A percentile compares a stretch with the other conserved stretches of the same genome.
phyloP scores from a whole-genome alignment of 2,329 filamentous ascomycete genomes.

The Hymenoscyphus linearis region DNA sequence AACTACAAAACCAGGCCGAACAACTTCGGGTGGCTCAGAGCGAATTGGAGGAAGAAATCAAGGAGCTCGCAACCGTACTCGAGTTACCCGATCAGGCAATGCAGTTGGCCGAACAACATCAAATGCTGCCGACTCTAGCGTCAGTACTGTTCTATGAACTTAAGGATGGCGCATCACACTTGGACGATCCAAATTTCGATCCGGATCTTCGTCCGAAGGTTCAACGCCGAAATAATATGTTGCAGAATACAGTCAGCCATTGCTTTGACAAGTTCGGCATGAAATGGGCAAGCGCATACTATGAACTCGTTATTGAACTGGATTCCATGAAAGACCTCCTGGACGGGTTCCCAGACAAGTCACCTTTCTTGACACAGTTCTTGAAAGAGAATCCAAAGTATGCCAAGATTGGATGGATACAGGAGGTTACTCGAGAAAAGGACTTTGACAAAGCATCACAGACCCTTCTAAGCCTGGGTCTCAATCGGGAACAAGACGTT shows the following conservation, averaged over 20 bases:
- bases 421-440: slow-evolving; percentile 73
- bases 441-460: slow-evolving; percentile 70
- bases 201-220: neutral
- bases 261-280: slow-evolving; percentile 47
- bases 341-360: slow-evolving; percentile 62
- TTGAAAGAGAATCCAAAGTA: slow-evolving; percentile 66
- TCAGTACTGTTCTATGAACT: slow-evolving; percentile 35
- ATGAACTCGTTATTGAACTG: slow-evolving; percentile 67
- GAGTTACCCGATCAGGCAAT: slow-evolving; percentile 54
- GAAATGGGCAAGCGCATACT: slow-evolving; percentile 63
- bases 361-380: slow-evolving; percentile 70
- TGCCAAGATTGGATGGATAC: slow-evolving; percentile 87
- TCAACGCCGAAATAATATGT: slow-evolving; percentile 5
- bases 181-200: slow-evolving; percentile 3
- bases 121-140: slow-evolving; percentile 58
- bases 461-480: slow-evolving; percentile 64
- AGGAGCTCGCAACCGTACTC: slow-evolving; percentile 41
- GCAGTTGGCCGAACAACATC: slow-evolving; percentile 55
- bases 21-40: slow-evolving; percentile 40
- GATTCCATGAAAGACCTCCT: slow-evolving; percentile 65
- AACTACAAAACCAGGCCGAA: slow-evolving; percentile 43
- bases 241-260: slow-evolving; percentile 30
- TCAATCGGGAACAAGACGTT: slow-evolving; percentile 67
- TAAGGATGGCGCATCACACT: slow-evolving; percentile 2
- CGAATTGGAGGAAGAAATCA: slow-evolving; percentile 40